These are phyloP conservation scores for Pseudogymnoascus sp. DNA, from an alignment of 2,329 filamentous ascomycete genomes.

Conservation along the genomic window DNA sequence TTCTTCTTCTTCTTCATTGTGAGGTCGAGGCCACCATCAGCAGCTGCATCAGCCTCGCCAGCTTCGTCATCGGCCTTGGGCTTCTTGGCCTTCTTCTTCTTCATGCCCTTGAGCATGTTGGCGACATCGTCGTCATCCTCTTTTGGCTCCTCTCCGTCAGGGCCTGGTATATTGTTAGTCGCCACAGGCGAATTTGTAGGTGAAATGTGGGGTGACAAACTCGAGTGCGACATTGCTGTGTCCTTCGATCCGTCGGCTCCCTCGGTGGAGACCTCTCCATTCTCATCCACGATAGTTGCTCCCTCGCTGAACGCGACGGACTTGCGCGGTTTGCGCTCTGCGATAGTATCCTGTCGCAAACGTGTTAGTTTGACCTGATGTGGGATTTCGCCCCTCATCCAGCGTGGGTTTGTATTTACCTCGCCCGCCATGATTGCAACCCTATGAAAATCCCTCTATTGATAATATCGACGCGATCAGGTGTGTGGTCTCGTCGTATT, in stretches of 20 bases:
- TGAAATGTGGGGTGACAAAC: constrained; percentile 54
- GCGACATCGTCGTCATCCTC: constrained; percentile 52
- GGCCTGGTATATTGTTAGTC: constrained; percentile 41
- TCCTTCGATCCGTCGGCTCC: constrained; percentile 68
- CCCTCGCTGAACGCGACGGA: constrained; percentile 91
- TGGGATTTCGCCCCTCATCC: background rate
- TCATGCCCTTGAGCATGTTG: constrained; percentile 60
- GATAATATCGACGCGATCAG: background rate
- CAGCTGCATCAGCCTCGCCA: constrained; percentile 39
- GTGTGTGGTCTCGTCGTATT: constrained; percentile 10
- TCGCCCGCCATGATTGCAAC: constrained; percentile 47
- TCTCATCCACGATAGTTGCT: constrained; percentile 78
- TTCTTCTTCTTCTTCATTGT: constrained; percentile 20
- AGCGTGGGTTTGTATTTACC: constrained; percentile 21
- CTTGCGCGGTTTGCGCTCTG: constrained; percentile 72
- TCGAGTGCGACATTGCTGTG: constrained; percentile 73
- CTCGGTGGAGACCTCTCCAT: constrained; percentile 76
- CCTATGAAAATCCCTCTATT: background rate
- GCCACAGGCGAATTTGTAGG: constrained; percentile 45
- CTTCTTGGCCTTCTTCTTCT: constrained; percentile 88
- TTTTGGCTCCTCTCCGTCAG: constrained; percentile 28
- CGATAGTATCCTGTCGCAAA: constrained; percentile 24
- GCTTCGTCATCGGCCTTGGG: constrained; percentile 62
- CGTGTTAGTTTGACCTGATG: background rate
- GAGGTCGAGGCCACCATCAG: constrained; percentile 43